Evolutionary conservation across 192 early-diverging fungal genomes (phyloP).

Genomic region (Mortierella claussenii): DNA sequence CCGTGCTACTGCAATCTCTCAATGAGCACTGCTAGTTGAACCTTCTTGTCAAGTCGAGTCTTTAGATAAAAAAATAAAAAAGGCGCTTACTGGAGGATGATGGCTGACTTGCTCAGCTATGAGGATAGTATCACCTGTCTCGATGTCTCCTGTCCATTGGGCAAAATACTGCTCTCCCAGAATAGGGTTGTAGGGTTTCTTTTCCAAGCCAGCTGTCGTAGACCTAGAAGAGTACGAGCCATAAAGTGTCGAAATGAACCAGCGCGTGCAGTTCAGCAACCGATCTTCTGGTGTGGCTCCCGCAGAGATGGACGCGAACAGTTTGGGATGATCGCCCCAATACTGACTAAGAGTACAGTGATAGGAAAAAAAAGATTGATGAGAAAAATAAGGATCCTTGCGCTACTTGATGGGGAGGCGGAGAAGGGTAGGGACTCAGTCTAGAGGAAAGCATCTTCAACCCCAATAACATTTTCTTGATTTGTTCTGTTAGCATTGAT

Average conservation of each 20-base stretch:
- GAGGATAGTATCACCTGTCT: conserved; percentile 30
- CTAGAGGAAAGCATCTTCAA: no score
- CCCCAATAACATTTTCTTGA: no score
- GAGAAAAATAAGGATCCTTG: no score
- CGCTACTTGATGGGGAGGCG: no score
- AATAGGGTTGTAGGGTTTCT: conserved; percentile 79
- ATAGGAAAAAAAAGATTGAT: neutral
- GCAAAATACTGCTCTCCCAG: conserved; percentile 63
- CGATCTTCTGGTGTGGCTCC: conserved; percentile 68
- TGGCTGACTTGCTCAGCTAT: conserved; percentile 62
- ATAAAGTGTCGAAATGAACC: conserved; percentile 86
- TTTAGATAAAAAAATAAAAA: neutral
- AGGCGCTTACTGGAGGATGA: conserved; percentile 58
- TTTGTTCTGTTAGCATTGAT: no score
- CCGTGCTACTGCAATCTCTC: no score
- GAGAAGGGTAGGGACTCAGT: no score
- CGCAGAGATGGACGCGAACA: conserved; percentile 71
- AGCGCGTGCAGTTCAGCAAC: conserved; percentile 75
- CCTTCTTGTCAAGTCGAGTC: no score
- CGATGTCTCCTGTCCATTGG: conserved; percentile 53
- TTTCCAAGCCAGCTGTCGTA: conserved; percentile 75
- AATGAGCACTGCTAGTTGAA: no score
- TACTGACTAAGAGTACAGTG: conserved; percentile 55
- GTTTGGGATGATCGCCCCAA: conserved; percentile 68
- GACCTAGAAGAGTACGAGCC: conserved; percentile 76